Evolutionary conservation across 139 green algal species (phyloP).

Genomic region (Tetratostichococcus sp.): DNA sequence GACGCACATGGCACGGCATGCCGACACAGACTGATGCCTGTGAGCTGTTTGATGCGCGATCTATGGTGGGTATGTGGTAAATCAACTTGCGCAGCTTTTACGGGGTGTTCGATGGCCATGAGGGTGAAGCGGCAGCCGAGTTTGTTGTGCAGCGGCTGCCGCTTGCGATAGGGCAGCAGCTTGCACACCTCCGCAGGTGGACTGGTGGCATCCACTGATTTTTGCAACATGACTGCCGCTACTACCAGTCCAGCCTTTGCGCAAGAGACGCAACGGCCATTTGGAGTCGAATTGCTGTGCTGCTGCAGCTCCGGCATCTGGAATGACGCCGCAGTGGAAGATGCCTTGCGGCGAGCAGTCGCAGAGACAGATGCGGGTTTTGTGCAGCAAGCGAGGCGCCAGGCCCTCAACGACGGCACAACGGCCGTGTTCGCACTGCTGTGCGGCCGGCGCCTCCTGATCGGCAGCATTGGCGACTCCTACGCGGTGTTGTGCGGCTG

Average conservation of each 20-base stretch:
- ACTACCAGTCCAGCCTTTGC: no score
- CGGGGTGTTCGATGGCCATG: constrained; percentile 22
- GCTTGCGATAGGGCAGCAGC: background rate
- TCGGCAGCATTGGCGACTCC: constrained; percentile 46
- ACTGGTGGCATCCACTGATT: background rate
- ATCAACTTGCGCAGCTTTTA: constrained; percentile 6
- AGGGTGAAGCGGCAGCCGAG: background rate
- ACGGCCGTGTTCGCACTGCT: constrained; percentile 45
- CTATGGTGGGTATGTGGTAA: background rate
- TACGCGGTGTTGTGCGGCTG: constrained; percentile 30
- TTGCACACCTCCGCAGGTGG: background rate
- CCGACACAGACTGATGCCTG: no score
- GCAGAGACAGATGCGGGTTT: constrained; percentile 1
- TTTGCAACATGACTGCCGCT: background rate
- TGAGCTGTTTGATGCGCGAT: no score
- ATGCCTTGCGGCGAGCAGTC: background rate
- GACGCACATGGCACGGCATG: no score
- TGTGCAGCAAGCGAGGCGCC: background rate
- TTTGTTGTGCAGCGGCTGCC: background rate
- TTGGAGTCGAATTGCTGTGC: background rate
- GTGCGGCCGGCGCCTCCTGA: background rate
- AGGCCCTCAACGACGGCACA: constrained; percentile 15
- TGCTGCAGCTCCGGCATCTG: background rate
- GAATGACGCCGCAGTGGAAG: background rate
- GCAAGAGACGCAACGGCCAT: background rate